A percentile compares a stretch with the other conserved stretches of the same genome.
These are phyloP conservation scores for Botryotinia globosa DNA, from an alignment of 2,329 filamentous ascomycete genomes.

Conservation along the genomic window DNA sequence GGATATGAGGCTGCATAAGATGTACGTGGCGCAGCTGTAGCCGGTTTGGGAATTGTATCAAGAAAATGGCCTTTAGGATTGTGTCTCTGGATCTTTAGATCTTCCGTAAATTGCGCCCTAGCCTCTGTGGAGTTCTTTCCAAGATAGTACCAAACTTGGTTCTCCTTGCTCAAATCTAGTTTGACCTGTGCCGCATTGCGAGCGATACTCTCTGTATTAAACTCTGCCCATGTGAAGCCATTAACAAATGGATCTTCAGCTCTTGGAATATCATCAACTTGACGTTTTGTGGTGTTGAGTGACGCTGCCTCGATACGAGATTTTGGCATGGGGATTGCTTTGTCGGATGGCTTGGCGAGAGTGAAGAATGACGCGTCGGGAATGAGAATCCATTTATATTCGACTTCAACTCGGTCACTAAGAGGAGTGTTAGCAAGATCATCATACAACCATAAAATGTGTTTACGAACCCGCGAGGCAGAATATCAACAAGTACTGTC, in stretches of 20 bases:
- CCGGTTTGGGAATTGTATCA: slow-evolving; percentile 61
- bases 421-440: slow-evolving; percentile 43
- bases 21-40: slow-evolving; percentile 42
- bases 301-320: slow-evolving; percentile 62
- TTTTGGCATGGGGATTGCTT: slow-evolving; percentile 67
- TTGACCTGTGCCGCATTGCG: slow-evolving; percentile 61
- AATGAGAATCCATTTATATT: slow-evolving; percentile 81
- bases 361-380: slow-evolving; percentile 67
- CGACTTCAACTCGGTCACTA: slow-evolving; percentile 72
- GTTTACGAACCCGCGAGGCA: slow-evolving; percentile 75
- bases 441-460: slow-evolving; percentile 18
- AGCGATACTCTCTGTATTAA: slow-evolving; percentile 60
- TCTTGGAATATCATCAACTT: slow-evolving; percentile 59
- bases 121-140: slow-evolving; percentile 84
- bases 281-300: slow-evolving; percentile 62
- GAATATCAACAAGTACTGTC: slow-evolving; percentile 72
- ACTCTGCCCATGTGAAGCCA: slow-evolving; percentile 75
- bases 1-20: slow-evolving; percentile 39
- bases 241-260: slow-evolving; percentile 66
- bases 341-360: slow-evolving; percentile 70
- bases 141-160: slow-evolving; percentile 87
- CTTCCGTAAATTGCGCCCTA: slow-evolving; percentile 85
- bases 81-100: slow-evolving; percentile 57
- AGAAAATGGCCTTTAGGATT: slow-evolving; percentile 71
- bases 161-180: slow-evolving; percentile 67